phyloP scores from a whole-genome alignment of 176 grass and related monocot species.

The Melocanna baccifera region DNA sequence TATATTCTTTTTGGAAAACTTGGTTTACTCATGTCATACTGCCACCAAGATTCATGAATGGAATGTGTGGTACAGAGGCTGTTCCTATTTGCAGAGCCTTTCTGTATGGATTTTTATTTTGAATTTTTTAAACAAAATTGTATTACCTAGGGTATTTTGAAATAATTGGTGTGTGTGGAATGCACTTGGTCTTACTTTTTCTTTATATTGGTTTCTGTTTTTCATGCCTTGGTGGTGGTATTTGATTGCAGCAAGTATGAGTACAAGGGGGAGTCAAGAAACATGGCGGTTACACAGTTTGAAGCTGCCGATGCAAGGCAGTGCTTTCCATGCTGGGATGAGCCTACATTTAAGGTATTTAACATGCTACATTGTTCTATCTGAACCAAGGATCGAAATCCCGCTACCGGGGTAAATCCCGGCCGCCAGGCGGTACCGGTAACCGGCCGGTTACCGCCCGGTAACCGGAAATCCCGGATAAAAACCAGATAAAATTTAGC shows the following conservation, averaged over 20 bases:
- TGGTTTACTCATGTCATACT: neutral
- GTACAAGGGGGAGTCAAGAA: slow-evolving; percentile 41
- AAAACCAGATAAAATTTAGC: too few relatives aligned
- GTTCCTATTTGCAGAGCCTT: neutral
- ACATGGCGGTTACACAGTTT: slow-evolving; percentile 76
- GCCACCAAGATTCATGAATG: neutral
- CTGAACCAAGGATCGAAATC: too few relatives aligned
- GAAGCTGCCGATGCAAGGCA: slow-evolving; percentile 60
- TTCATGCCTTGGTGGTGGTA: neutral
- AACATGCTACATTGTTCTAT: neutral
- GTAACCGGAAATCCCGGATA: too few relatives aligned
- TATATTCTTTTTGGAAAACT: neutral
- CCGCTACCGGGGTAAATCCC: too few relatives aligned
- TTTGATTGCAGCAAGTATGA: slow-evolving; percentile 43
- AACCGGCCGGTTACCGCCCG: too few relatives aligned
- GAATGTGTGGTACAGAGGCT: neutral
- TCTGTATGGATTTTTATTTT: neutral
- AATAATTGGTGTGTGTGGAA: neutral
- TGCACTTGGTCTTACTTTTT: neutral
- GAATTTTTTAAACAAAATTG: neutral
- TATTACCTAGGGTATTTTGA: neutral
- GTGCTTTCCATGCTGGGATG: slow-evolving; percentile 88
- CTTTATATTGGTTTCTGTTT: neutral
- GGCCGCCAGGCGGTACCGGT: too few relatives aligned
- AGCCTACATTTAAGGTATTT: slow-evolving; percentile 60